Evolutionary conservation across 345 rosid genomes (phyloP).

Genomic region (Melaleuca alternifolia): DNA sequence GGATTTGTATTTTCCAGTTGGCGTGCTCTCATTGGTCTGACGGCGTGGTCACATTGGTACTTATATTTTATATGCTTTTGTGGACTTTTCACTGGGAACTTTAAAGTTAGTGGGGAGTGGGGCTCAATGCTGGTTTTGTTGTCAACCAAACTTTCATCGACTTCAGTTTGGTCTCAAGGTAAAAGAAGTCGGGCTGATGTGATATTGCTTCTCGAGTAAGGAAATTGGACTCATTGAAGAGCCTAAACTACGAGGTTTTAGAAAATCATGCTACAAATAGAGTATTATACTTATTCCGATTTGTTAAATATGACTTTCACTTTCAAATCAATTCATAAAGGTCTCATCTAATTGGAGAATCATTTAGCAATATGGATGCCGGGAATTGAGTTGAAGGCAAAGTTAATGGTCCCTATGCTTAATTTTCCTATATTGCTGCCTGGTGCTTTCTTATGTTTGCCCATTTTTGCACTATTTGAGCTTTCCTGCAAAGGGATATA

Average conservation of each 20-base stretch:
- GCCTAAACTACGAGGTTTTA: not conserved
- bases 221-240: not conserved
- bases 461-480: not conserved
- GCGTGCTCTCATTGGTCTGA: not conserved
- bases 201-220: not conserved
- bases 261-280: not conserved
- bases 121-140: not conserved
- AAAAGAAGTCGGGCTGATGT: not conserved
- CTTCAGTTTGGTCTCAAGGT: not conserved
- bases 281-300: not conserved
- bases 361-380: not conserved
- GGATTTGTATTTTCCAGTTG: not conserved
- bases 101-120: not conserved
- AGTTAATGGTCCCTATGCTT: not conserved
- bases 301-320: not conserved
- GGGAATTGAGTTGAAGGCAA: not conserved
- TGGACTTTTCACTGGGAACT: not conserved
- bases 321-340: not conserved
- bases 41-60: not conserved
- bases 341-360: not conserved
- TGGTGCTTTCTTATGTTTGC: not conserved
- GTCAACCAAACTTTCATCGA: not conserved
- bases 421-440: not conserved
- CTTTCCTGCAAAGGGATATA: not conserved
- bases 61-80: not conserved